A percentile compares a stretch with the other conserved stretches of the same genome.
phyloP scores from a whole-genome alignment of 768 basidiomycete species.

The Leucosporidium scottii region DNA sequence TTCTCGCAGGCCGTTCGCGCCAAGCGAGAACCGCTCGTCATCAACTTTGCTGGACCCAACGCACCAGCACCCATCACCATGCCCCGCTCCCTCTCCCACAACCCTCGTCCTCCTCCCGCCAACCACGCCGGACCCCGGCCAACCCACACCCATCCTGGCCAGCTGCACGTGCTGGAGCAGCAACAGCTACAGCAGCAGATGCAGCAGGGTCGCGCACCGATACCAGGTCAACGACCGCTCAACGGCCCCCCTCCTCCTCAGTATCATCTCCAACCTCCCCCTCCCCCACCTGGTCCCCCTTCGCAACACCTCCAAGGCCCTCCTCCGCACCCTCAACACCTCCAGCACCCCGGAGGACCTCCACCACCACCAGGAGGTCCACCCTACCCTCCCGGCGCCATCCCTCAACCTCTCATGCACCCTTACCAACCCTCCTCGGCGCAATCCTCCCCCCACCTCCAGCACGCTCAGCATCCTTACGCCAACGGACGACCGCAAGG shows the following conservation, averaged over 20 bases:
- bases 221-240: constrained; percentile 40
- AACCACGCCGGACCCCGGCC: constrained; percentile 4
- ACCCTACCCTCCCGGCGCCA: not conserved
- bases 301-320: constrained; percentile 5
- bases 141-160: constrained; percentile 13
- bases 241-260: constrained; percentile 46
- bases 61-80: constrained; percentile 8
- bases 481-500: constrained; percentile 12
- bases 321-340: not conserved
- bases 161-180: constrained; percentile 33
- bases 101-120: constrained; percentile 5
- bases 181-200: constrained; percentile 31
- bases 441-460: constrained; percentile 23
- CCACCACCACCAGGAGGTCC: not conserved
- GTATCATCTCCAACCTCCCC: not conserved
- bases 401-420: constrained; percentile 12
- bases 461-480: constrained; percentile 21
- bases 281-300: constrained; percentile 5
- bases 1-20: constrained; percentile 25
- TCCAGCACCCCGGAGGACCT: not conserved
- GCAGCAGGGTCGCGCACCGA: constrained; percentile 14
- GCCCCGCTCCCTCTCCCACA: constrained; percentile 29
- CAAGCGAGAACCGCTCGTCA: constrained; percentile 24
- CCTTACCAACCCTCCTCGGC: constrained; percentile 11
- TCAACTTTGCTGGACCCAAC: constrained; percentile 17